Base-by-base conservation (phyloP, 106 monocot genomes). In the Vanilla planifolia region DNA sequence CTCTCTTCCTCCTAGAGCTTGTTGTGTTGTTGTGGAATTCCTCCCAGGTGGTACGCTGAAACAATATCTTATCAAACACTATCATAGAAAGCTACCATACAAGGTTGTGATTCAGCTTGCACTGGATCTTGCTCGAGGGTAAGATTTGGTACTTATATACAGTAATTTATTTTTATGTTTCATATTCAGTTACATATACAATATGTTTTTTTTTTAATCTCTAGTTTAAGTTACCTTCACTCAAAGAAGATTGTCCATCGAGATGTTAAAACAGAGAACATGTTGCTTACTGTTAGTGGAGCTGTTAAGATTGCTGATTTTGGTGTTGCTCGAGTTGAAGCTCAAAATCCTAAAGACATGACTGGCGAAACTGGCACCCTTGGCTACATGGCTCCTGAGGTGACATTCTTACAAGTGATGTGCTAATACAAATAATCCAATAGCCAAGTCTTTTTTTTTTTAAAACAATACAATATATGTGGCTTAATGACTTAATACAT, bases 281-380 rank as follows among this genome's bases (percentile, higher is more conserved):
- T 88, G 88, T 68, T 93, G 16, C 61, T 93, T 1, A 77, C 75
- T 56, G 44, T 32, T 23, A 43, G 66, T 37, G 66, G 68, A 66
- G 74, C 28, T 34, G 65, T 86, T 13, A 89, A 89, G 58, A 95
- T 95, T 63, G 94, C 94, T 22, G 94, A 95, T 61, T 95, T 94
- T 71, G 93, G 93, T 23, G 93, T 94, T 55, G 93, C 93, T 48
- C 85, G 93, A 29, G 93, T 89, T 53, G 94, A 95, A 58, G 89
- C 94, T 15, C 79, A 79, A 61, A 87, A 86, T 57, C 83, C 80
- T 11, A 69, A 72, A 34, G 86, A 96, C 52, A 90, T 96, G 96
- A 96, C 96, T 30, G 96, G 96, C 23, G 86, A 90, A 81, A 96
- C 89, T 16, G 96, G 96, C n/a, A 96, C 96, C 16, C 74, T 90